Base-by-base conservation (phyloP, 2,329 filamentous ascomycete genomes). In the Paecilomyces formosus region DNA sequence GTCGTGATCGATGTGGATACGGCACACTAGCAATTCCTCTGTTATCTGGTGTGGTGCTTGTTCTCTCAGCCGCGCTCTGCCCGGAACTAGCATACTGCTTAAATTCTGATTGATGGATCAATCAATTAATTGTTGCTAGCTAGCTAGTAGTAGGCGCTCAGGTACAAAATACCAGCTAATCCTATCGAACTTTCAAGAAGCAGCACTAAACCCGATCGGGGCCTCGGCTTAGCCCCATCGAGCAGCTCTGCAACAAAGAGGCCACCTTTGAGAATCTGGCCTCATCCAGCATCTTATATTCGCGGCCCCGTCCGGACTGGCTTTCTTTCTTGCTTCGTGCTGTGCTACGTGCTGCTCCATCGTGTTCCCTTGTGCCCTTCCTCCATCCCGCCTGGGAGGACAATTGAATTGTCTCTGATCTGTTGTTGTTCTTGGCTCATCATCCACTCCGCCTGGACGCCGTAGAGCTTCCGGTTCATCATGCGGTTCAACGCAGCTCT, bases 401-500 rank as follows among this genome's bases (percentile, higher is more conserved):
- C 54, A 55, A 52, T 52, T 63, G 39, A 57, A 50, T 63, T 55
- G 53, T 55, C 53, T 58, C 57, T 60, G 51, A 61, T 58, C 54
- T 57, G 49, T 53, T 58, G 31, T 54, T 49, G 28, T 56, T 56
- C 53, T 57, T 58, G 21, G 57, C 26, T 26, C 54, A 54, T 55
- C 58, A 58, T 61, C 58, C 55, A 56, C 61, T 54, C 55, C n/a
- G 21, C 35, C 50, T 4, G 39, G 49, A 51, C 56, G 53, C 62
- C 60, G 61, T 64, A 64, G 62, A 64, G 64, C 65, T 65, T 54
- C 62, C 63, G 55, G 39, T 63, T 70, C 82, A 86, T 72, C 72
- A 95, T 96, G 91, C 90, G 88, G 85, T 86, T 96, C 78, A 88
- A 89, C 79, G 81, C 88, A 75, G 85, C 88, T 72, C 84, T 91